phyloP scores from a whole-genome alignment of 2,329 filamentous ascomycete species.

The Colletotrichum agaves region DNA sequence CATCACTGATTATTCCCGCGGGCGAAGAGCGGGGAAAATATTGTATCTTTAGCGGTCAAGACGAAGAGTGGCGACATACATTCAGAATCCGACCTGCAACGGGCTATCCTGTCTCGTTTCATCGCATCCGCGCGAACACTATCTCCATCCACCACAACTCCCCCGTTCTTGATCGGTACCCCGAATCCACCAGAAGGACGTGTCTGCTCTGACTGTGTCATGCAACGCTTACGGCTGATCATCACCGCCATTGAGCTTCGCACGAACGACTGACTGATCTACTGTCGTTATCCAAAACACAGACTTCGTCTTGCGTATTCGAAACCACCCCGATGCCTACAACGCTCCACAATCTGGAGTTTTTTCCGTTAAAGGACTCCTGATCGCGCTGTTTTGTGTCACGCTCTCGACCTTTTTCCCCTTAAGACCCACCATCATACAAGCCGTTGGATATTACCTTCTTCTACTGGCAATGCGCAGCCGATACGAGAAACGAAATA shows the following conservation, averaged over 20 bases:
- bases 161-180: slow-evolving; percentile 22
- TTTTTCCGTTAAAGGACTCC: slow-evolving; percentile 17
- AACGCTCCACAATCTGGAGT: slow-evolving; percentile 14
- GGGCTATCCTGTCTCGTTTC: slow-evolving; percentile 22
- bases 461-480: neutral
- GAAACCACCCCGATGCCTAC: slow-evolving; percentile 10
- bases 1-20: no score
- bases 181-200: slow-evolving; percentile 11
- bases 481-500: neutral
- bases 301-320: slow-evolving; percentile 17
- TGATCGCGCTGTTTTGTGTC: slow-evolving; percentile 7
- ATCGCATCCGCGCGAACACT: slow-evolving; percentile 25
- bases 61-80: neutral
- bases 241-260: neutral
- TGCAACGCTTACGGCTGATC: slow-evolving; percentile 10
- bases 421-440: neutral
- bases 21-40: neutral
- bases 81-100: neutral
- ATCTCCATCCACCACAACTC: neutral
- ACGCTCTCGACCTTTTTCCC: neutral
- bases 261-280: neutral
- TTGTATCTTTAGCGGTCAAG: neutral
- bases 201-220: slow-evolving; percentile 3
- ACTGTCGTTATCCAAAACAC: slow-evolving; percentile 18
- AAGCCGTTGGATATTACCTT: neutral